These are phyloP conservation scores for Corynascus novoguineensis DNA, from an alignment of 495 filamentous ascomycete species.

Conservation along the genomic window DNA sequence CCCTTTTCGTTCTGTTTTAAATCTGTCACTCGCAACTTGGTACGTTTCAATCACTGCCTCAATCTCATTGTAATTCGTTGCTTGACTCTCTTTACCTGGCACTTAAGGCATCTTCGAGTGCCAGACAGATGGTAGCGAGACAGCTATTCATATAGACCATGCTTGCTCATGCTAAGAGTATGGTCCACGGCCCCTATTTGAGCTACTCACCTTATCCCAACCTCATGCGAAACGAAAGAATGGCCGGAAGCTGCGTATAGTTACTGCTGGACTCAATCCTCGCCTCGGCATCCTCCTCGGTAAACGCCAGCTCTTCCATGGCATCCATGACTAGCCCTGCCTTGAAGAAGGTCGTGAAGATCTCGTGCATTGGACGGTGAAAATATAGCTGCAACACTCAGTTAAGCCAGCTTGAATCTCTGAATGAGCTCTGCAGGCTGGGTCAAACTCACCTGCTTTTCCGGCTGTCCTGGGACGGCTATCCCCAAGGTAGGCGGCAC, in stretches of 20 bases:
- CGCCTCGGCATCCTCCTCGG: conserved; percentile 20
- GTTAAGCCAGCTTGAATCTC: neutral
- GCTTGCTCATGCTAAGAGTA: too few relatives aligned
- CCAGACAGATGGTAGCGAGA: too few relatives aligned
- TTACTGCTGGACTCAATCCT: conserved; percentile 30
- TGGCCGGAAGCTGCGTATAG: conserved; percentile 34
- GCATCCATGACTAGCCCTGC: conserved; percentile 37
- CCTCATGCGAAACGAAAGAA: conserved; percentile 35
- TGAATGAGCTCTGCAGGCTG: too few relatives aligned
- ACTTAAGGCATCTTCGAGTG: too few relatives aligned
- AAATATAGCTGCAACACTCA: conserved; percentile 32
- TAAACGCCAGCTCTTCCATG: conserved; percentile 39
- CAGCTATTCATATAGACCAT: too few relatives aligned
- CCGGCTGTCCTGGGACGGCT: conserved; percentile 28
- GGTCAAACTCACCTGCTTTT: conserved; percentile 29
- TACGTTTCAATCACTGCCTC: too few relatives aligned
- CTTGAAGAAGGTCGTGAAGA: conserved; percentile 36
- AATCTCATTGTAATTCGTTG: too few relatives aligned
- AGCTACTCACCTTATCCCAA: neutral
- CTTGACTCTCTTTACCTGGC: too few relatives aligned
- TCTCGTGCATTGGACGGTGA: conserved; percentile 39
- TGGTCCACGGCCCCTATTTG: too few relatives aligned
- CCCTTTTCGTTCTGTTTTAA: too few relatives aligned
- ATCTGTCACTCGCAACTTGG: too few relatives aligned
- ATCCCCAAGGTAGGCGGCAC: conserved; percentile 33